Base-by-base conservation (phyloP, 2,329 filamentous ascomycete genomes). In the Hirsutella rhossiliensis region DNA sequence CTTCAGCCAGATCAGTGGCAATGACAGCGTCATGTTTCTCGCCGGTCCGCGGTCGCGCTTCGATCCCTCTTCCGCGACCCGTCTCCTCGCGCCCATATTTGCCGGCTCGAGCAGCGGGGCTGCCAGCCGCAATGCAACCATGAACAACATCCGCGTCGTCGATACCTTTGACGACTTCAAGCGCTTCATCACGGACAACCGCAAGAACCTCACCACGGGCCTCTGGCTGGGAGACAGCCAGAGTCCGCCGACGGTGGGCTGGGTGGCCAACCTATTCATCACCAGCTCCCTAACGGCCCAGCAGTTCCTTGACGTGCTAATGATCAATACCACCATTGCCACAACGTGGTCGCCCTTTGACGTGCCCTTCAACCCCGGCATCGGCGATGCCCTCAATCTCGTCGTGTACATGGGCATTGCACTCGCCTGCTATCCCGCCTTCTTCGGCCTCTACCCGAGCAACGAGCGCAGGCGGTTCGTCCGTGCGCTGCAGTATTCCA, bases 371-470 rank as follows among this genome's bases (percentile, higher is more conserved):
- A 67, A 75, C 23, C 78, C 84, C 0, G 69, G 70, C 18, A 77
- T 80, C 9, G 86, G 86, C 18, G 72, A 89, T 42, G 80, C 82
- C 1, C 64, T 95, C 20, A 86, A 94, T 57, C 70, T 94, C 17
- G 77, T 90, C 36, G 70, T 86, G 9, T 95, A 95, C 62, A 84
- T 92, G 58, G 80, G 83, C 13, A 71, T 96, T 9, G 85, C 82
- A 1, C 79, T 94, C 62, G 73, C 77, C 7, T 80, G 81, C 1
- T 92, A 84, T 54, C 87, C 89, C 1, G 87, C 83, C 13, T 89
- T 96, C 68, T 94, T 95, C 54, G 78, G 85, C 0, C 68, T 96
- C 5, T 96, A 96, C 56, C 86, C 87, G 0, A 94, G 87, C n/a
- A 69, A 84, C 27, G 89, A 96, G 61, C 75, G 87, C 23, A 68